These are phyloP conservation scores for Ceratocystis smalleyi DNA, from an alignment of 2,329 filamentous ascomycete species.

Conservation along the genomic window DNA sequence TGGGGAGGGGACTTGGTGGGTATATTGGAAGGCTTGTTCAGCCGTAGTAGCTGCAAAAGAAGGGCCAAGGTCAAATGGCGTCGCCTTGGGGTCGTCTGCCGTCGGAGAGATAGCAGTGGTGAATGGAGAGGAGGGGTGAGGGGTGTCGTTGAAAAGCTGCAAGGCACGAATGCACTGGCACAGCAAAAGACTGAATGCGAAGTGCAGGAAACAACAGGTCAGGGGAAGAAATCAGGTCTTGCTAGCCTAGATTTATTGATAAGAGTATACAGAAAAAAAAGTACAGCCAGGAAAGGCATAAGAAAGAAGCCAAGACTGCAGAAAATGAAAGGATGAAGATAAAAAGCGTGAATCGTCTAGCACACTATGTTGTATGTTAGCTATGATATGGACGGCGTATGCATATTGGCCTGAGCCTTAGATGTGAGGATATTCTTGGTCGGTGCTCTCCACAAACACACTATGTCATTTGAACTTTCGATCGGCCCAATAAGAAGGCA, in stretches of 20 bases:
- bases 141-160: not conserved
- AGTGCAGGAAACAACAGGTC: not conserved
- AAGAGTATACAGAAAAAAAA: constrained; percentile 1
- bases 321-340: constrained; percentile 2
- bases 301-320: not conserved
- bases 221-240: not conserved
- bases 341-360: not conserved
- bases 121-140: not conserved
- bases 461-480: not conserved
- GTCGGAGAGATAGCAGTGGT: not conserved
- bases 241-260: not conserved
- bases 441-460: not conserved
- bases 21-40: not conserved
- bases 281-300: not conserved
- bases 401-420: not conserved
- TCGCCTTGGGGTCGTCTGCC: not conserved
- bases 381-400: not conserved
- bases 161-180: not conserved
- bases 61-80: not conserved
- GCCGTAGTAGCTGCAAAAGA: not conserved
- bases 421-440: not conserved
- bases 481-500: not conserved
- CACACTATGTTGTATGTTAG: not conserved
- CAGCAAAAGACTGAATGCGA: not conserved
- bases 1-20: not conserved